Base-by-base conservation (phyloP, 129 eudicot genomes). In the Silybum marianum region DNA sequence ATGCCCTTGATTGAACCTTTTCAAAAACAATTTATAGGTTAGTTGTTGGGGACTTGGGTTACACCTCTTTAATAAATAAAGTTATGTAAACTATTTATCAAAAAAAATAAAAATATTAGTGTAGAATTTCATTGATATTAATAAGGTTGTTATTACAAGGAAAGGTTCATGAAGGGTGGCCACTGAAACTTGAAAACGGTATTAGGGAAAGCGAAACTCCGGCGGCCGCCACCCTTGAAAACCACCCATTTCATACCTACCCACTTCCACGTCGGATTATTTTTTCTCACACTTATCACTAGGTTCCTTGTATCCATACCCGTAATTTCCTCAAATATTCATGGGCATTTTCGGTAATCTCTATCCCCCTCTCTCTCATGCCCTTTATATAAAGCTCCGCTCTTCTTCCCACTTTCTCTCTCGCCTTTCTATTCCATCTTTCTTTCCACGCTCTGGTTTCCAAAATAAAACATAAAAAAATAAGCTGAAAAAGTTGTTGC, bases 191-290 rank as follows among this genome's bases (percentile, higher is more conserved):
- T 7, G 73, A 3, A 21, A 80, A 7, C 38, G 77, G 58, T 28
- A 48, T 79, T 79, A 25, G 12, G 8, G 8, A 21, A 79, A 70
- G 7, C 6, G 44, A 80, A 80, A 76, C 85, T 72, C 42, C 77
- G 44, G 74, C 76, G 39, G 85, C 86, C 86, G 86, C 82, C 86
- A 0, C 40, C 42, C 72, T 70, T 83, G 82, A 83, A 83, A 83
- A 77, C 86, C 86, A 77, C 39, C 48, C 24, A 38, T 70, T 69
- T 54, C 0, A 28, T 16, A 22, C 60, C 36, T 13, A 73, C 84
- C 69, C 34, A 40, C 81, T 65, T 71, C 82, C 86, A 83, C 86
- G 82, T 83, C 78, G 78, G 86, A 60, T 83, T 6, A 71, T 18
- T 71, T 36, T 77, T 54, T 71, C 48, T 69, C 32, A 51, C 77